Base-by-base conservation (phyloP, 2,329 filamentous ascomycete species). In the Phoma sp. region DNA sequence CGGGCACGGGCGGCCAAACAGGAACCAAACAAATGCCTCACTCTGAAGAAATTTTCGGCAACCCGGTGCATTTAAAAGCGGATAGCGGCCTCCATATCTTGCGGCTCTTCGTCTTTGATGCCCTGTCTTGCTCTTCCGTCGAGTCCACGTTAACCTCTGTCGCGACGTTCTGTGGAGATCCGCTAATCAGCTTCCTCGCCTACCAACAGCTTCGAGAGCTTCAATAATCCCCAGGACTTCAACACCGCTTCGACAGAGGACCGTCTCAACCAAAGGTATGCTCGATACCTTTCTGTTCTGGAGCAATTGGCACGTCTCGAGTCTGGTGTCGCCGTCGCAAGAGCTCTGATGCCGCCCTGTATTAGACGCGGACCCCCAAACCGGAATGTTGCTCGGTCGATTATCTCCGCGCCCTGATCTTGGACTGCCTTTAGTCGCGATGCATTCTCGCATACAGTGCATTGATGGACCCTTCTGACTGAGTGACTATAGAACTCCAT, bases 21-120 rank as follows among this genome's bases (percentile, higher is more conserved):
- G 55, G 54, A 54, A 50, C 65, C 62, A 70, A 67, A 67, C 68
- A 68, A 73, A 72, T 72, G 62, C 71, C 70, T 71, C 70, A 73
- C 59, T 45, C 44, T 61, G 66, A 66, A 70, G 67, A 69, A 66
- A 61, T 69, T 72, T 73, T 72, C 66, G 62, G 68, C 60, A 38
- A 63, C 41, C 59, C 58, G 60, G 59, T 55, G 56, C 43, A 50
- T 59, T 71, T 73, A 67, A 71, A 71, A 70, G 62, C 63, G 58
- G 60, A 54, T 57, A 58, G 53, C 55, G 59, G 51, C 61, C 61
- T 55, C 48, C 47, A 44, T 27, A 49, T 60, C 37, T 62, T 59
- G 54, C 54, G 47, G 42, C 44, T 60, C 56, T 59, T 59, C 58
- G 54, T 59, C 59, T 57, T 69, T 64, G 61, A 68, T 69, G 69